These are phyloP conservation scores for Saccharomyces hybrid DNA, from an alignment of 1,139 yeast genomes.

Conservation along the genomic window DNA sequence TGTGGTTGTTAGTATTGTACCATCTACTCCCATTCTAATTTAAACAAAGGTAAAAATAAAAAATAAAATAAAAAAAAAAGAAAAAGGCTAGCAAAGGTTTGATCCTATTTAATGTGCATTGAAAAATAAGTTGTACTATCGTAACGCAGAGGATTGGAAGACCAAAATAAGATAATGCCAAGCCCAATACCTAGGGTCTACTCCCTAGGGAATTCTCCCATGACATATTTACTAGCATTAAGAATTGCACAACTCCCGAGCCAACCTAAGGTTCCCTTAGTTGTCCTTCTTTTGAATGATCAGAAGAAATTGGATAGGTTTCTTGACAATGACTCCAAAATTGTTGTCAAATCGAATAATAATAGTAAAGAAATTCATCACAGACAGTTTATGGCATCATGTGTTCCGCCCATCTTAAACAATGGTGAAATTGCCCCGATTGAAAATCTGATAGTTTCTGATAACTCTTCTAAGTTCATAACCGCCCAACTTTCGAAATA, in stretches of 20 bases:
- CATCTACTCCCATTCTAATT: background rate
- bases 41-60: background rate
- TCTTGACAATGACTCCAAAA: conserved; percentile 35
- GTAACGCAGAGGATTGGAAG: background rate
- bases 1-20: background rate
- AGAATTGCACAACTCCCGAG: conserved; percentile 35
- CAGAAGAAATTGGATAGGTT: conserved; percentile 37
- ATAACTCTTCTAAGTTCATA: conserved; percentile 43
- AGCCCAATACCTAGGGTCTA: conserved; percentile 31
- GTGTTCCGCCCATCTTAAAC: conserved; percentile 32
- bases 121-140: background rate
- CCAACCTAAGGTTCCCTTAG: conserved; percentile 34
- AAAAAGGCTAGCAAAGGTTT: background rate
- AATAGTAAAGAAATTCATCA: conserved; percentile 9
- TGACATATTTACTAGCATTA: conserved; percentile 31
- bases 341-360: conserved; percentile 23
- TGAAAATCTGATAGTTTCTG: conserved; percentile 45
- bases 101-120: background rate
- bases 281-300: conserved; percentile 40
- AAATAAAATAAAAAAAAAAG: background rate
- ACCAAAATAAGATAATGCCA: background rate
- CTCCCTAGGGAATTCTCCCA: conserved; percentile 41
- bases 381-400: conserved; percentile 33
- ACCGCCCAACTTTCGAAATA: conserved; percentile 42
- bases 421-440: conserved; percentile 35